These are phyloP conservation scores for Botryotinia globosa DNA, from an alignment of 2,329 filamentous ascomycete species.

Conservation along the genomic window DNA sequence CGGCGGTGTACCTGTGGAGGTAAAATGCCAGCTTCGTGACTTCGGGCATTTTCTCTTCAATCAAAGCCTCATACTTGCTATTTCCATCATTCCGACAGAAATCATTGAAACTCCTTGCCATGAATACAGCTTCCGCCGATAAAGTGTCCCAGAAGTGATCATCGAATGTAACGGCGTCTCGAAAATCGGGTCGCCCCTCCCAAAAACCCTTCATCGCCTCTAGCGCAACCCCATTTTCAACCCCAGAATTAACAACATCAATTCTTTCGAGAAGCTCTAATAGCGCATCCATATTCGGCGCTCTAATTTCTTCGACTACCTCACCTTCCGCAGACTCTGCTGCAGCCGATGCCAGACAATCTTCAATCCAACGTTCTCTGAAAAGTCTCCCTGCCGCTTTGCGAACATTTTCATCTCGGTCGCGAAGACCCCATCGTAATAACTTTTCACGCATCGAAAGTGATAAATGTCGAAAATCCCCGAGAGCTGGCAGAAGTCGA, in stretches of 20 bases:
- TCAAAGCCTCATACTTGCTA: conserved; percentile 68
- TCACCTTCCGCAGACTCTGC: conserved; percentile 55
- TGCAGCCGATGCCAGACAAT: conserved; percentile 71
- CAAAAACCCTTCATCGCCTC: conserved; percentile 97
- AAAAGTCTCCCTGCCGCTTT: conserved; percentile 90
- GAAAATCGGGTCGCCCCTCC: conserved; percentile 83
- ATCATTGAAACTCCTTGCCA: conserved; percentile 89
- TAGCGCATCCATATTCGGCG: conserved; percentile 76
- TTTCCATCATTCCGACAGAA: conserved; percentile 77
- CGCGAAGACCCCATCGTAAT: conserved; percentile 87
- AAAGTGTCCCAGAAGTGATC: conserved; percentile 78
- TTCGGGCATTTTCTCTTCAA: conserved; percentile 93
- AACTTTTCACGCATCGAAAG: conserved; percentile 94
- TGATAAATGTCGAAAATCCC: conserved; percentile 91
- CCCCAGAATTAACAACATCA: conserved; percentile 85
- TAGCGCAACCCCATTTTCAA: conserved; percentile 84
- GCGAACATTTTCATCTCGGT: conserved; percentile 89
- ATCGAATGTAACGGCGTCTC: conserved; percentile 68
- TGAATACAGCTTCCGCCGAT: conserved; percentile 82
- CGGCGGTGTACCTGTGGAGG: conserved; percentile 74
- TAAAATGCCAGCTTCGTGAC: conserved; percentile 88
- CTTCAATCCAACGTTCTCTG: conserved; percentile 95
- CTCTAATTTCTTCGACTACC: conserved; percentile 48
- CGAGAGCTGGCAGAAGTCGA: conserved; percentile 78
- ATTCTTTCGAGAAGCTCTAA: conserved; percentile 91